A percentile compares a stretch with the other conserved stretches of the same genome.
Conservation (phyloP, 1,139 yeast species). For the Yamadazyma buinensis region DNA sequence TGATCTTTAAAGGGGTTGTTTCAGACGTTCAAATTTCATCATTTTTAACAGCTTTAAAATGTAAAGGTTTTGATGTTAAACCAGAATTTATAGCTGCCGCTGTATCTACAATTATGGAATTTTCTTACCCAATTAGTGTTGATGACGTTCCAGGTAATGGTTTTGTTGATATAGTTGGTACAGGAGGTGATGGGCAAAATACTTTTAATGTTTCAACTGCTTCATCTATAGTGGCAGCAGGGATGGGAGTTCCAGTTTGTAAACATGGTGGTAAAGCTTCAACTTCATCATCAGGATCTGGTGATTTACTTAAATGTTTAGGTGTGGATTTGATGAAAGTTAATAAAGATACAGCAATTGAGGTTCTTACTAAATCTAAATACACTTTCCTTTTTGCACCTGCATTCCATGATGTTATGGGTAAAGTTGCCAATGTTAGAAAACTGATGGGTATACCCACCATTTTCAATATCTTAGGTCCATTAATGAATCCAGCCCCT, state of each 20-base stretch:
- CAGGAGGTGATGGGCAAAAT: conserved; percentile 97
- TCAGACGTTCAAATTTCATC: conserved; percentile 73
- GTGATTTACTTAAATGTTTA: conserved; percentile 72
- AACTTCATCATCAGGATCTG: conserved; percentile 89
- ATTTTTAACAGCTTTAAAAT: conserved; percentile 71
- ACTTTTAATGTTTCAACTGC: conserved; percentile 96
- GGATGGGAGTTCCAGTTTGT: conserved; percentile 78
- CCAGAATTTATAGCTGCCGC: conserved; percentile 85
- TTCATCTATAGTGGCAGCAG: conserved; percentile 90
- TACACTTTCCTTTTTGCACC: conserved; percentile 90
- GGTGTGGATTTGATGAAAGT: conserved; percentile 78
- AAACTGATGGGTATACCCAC: conserved; percentile 83
- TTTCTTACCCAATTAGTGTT: conserved; percentile 48
- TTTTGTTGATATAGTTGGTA: conserved; percentile 88
- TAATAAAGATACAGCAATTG: conserved; percentile 60
- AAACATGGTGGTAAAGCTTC: conserved; percentile 97
- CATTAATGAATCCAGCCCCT: conserved; percentile 87
- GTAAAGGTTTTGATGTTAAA: conserved; percentile 75
- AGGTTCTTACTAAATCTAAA: conserved; percentile 49
- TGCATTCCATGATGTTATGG: conserved; percentile 93
- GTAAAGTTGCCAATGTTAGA: conserved; percentile 72
- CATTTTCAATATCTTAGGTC: conserved; percentile 90
- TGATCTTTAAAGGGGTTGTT: conserved; percentile 57
- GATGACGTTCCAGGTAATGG: conserved; percentile 46
- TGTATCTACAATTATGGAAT: conserved; percentile 64